Conservation (phyloP, 306 rosid species). For the Cyamopsis tetragonoloba region DNA sequence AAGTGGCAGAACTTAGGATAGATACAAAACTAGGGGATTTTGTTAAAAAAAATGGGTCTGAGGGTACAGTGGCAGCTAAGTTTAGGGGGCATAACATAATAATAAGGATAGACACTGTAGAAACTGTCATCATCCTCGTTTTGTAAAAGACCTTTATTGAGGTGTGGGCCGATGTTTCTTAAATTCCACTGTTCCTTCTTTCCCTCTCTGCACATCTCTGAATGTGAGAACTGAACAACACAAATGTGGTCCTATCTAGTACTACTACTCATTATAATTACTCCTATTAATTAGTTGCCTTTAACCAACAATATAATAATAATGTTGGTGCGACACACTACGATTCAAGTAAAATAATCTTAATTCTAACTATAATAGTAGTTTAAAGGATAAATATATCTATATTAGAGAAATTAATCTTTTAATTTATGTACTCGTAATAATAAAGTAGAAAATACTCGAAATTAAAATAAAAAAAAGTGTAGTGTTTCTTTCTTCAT, state of each 20-base stretch:
- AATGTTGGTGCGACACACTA: too few relatives aligned
- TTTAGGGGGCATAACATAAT: too few relatives aligned
- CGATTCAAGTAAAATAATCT: too few relatives aligned
- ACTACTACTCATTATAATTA: too few relatives aligned
- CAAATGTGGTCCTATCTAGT: slow-evolving; percentile 50
- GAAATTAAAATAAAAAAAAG: too few relatives aligned
- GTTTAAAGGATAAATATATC: too few relatives aligned
- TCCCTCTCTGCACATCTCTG: slow-evolving; percentile 32
- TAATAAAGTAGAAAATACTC: too few relatives aligned
- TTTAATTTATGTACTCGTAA: too few relatives aligned
- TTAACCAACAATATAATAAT: too few relatives aligned
- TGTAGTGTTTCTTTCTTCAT: neutral
- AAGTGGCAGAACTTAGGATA: neutral
- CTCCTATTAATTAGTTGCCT: too few relatives aligned
- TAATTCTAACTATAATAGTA: too few relatives aligned
- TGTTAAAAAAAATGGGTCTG: slow-evolving; percentile 7
- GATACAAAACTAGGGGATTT: neutral
- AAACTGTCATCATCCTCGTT: slow-evolving; percentile 70
- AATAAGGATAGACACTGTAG: slow-evolving; percentile 33
- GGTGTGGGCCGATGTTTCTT: slow-evolving; percentile 67
- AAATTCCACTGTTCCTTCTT: slow-evolving; percentile 51
- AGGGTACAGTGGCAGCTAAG: slow-evolving; percentile 19
- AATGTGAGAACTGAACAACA: slow-evolving; percentile 25
- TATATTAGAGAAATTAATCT: too few relatives aligned
- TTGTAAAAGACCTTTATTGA: slow-evolving; percentile 47